Conservation (phyloP, 2,329 filamentous ascomycete genomes). For the Lojkania enalia region DNA sequence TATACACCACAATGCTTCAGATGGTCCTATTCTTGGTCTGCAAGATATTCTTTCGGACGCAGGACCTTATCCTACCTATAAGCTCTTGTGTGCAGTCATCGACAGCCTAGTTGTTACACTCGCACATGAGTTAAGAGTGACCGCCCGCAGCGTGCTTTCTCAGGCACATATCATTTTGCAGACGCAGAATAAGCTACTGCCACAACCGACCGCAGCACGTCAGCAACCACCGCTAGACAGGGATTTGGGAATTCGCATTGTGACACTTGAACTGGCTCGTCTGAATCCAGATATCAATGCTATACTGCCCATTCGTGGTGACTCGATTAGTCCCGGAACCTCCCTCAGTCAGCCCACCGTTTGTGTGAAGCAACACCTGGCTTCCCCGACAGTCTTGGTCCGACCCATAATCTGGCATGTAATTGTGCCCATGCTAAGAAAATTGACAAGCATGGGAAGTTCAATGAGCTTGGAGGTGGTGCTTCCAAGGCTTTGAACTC, state of each 20-base stretch:
- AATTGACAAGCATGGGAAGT: slow-evolving; percentile 18
- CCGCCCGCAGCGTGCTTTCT: too few species aligned
- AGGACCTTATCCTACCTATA: slow-evolving; percentile 18
- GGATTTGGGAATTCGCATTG: slow-evolving; percentile 25
- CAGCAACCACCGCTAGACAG: slow-evolving; percentile 3
- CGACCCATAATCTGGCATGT: slow-evolving; percentile 21
- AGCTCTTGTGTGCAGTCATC: slow-evolving; percentile 27
- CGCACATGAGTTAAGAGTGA: too few species aligned
- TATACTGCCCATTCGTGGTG: slow-evolving; percentile 15
- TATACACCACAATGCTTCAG: slow-evolving; percentile 10
- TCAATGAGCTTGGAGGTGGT: slow-evolving; percentile 4
- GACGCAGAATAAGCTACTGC: too few species aligned
- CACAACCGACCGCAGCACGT: neutral
- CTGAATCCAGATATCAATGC: slow-evolving; percentile 12
- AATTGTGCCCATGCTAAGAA: slow-evolving; percentile 31
- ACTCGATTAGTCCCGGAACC: slow-evolving; percentile 11
- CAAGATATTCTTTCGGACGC: slow-evolving; percentile 31
- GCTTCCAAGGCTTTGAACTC: slow-evolving; percentile 10
- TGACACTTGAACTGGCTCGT: slow-evolving; percentile 28
- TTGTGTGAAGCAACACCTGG: slow-evolving; percentile 24
- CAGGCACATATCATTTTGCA: too few species aligned
- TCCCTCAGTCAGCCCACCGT: slow-evolving; percentile 25
- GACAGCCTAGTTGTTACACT: slow-evolving; percentile 13
- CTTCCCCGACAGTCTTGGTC: slow-evolving; percentile 10
- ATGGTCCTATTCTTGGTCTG: slow-evolving; percentile 30